Conservation (phyloP, 2,329 filamentous ascomycete species). For the Penicillium italicum region DNA sequence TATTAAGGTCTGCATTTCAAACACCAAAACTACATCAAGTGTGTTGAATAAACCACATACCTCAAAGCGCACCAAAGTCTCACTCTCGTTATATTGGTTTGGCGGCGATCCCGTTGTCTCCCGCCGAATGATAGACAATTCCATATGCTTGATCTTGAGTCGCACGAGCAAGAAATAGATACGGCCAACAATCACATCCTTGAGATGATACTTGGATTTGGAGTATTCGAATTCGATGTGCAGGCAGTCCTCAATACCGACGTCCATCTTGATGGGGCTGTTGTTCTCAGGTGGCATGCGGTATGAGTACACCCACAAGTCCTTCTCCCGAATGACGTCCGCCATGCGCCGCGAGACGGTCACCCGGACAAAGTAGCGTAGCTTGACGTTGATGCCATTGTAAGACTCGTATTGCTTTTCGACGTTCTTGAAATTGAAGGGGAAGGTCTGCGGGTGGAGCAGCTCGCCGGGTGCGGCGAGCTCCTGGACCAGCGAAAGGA, state of each 20-base stretch:
- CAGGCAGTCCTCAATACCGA: constrained; percentile 97
- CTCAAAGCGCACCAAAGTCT: constrained; percentile 95
- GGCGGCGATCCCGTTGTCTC: constrained; percentile 95
- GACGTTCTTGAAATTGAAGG: constrained; percentile 99
- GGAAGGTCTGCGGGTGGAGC: constrained; percentile 96
- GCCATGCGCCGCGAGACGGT: constrained; percentile 96
- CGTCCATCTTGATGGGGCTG: constrained; percentile 99
- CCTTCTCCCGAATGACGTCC: constrained; percentile 97
- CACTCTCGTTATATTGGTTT: constrained; percentile 99
- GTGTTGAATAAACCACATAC: constrained; percentile 44
- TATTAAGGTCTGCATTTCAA: neutral
- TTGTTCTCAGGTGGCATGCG: constrained; percentile 97
- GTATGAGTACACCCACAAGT: constrained; percentile 99
- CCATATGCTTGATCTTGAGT: constrained; percentile 99
- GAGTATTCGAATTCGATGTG: constrained; percentile 99
- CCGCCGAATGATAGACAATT: constrained; percentile 91
- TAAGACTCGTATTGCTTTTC: constrained; percentile 99
- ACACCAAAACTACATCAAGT: neutral
- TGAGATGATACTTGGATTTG: constrained; percentile 98
- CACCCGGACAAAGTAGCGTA: constrained; percentile 96
- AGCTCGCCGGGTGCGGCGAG: constrained; percentile 95
- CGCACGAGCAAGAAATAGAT: constrained; percentile 98
- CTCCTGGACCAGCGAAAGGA: constrained; percentile 94
- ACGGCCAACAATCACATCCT: constrained; percentile 96
- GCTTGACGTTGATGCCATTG: constrained; percentile 98